Evolutionary conservation across 2,329 filamentous ascomycete genomes (phyloP).

Genomic region (Colletotrichum somersetense): DNA sequence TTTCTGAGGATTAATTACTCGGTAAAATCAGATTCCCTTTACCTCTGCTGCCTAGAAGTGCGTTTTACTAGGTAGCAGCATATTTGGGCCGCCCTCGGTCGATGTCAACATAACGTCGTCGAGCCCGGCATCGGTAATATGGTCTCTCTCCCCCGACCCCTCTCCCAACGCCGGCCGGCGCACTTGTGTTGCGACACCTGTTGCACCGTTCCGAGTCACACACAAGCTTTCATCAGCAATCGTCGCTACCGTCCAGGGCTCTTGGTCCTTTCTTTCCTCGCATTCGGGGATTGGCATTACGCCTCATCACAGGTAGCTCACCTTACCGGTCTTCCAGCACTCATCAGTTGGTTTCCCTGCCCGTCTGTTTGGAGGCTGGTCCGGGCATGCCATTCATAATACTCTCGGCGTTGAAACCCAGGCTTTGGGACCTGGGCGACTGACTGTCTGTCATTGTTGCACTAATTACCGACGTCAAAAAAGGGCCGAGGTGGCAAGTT

Average conservation of each 20-base stretch:
- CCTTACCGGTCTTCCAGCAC: neutral
- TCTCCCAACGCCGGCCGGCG: slow-evolving; percentile 19
- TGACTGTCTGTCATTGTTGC: slow-evolving; percentile 11
- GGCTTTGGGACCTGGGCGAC: slow-evolving; percentile 13
- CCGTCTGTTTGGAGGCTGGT: neutral
- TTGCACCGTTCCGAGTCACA: slow-evolving; percentile 24
- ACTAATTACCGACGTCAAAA: neutral
- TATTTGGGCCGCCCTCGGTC: slow-evolving; percentile 4
- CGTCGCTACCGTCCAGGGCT: neutral
- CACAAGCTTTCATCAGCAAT: slow-evolving; percentile 18
- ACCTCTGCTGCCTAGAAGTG: slow-evolving; percentile 1
- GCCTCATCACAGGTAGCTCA: slow-evolving; percentile 4
- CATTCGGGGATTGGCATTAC: neutral
- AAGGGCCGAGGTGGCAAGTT: slow-evolving; percentile 4
- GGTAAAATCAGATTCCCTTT: neutral
- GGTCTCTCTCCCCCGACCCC: neutral
- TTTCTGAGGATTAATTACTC: neutral
- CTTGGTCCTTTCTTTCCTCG: slow-evolving; percentile 2
- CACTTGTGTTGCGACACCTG: neutral
- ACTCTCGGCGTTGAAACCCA: neutral
- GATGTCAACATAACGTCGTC: slow-evolving; percentile 11
- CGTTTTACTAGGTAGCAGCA: slow-evolving; percentile 1
- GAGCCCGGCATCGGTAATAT: slow-evolving; percentile 7
- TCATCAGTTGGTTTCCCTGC: neutral
- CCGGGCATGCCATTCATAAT: neutral